These are phyloP conservation scores for Phaseolus lunatus DNA, from an alignment of 306 rosid genomes.

Conservation along the genomic window DNA sequence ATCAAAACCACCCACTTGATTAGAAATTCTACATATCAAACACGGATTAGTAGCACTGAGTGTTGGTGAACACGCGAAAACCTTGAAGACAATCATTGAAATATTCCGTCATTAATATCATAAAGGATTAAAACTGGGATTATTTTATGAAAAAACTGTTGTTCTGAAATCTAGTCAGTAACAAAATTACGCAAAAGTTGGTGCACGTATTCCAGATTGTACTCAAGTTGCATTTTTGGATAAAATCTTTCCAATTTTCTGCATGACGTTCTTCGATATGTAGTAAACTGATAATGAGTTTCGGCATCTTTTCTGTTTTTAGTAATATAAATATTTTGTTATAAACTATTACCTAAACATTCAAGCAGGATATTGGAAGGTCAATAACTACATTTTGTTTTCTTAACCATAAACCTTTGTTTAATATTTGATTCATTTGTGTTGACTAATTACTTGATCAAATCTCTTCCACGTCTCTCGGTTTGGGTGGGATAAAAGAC, in stretches of 20 bases:
- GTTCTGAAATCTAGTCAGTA: conserved; percentile 28
- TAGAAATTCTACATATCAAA: neutral
- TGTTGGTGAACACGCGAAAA: neutral
- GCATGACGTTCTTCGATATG: too few relatives aligned
- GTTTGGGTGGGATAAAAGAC: conserved; percentile 55
- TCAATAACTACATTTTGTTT: neutral
- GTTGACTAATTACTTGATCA: conserved; percentile 30
- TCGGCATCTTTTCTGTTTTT: conserved; percentile 14
- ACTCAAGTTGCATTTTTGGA: neutral
- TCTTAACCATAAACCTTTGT: conserved; percentile 2
- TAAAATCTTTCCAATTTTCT: neutral
- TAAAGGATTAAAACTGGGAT: neutral
- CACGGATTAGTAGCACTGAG: neutral
- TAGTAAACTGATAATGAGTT: neutral
- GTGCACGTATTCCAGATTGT: neutral
- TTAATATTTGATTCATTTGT: conserved; percentile 20
- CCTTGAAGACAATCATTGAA: neutral
- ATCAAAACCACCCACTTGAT: neutral
- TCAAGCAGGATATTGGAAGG: too few relatives aligned
- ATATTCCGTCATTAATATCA: conserved; percentile 1
- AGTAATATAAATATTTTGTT: conserved; percentile 11
- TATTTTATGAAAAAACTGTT: neutral
- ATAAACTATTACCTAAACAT: conserved; percentile 13
- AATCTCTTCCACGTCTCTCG: neutral
- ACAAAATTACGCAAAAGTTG: conserved; percentile 15